These are phyloP conservation scores for Cutaneotrichosporon curvatum DNA, from an alignment of 1,284 basidiomycete genomes.

Conservation along the genomic window DNA sequence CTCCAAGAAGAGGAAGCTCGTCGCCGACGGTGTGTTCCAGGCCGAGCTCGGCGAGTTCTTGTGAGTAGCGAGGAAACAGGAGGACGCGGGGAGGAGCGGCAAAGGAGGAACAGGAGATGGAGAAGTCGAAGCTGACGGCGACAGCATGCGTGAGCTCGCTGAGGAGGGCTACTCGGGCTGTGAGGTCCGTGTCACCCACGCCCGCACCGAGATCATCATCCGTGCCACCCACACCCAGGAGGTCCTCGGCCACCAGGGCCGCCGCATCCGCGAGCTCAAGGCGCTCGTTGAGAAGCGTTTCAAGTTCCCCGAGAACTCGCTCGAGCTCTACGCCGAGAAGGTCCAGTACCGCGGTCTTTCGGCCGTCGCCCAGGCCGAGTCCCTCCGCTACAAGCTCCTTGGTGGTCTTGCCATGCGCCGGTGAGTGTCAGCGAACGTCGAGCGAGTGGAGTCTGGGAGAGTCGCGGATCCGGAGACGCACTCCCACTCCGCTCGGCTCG, in stretches of 20 bases:
- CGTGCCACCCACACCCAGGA: conserved; percentile 99
- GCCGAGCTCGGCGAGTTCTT: conserved; percentile 98
- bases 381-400: conserved; percentile 96
- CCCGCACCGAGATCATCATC: conserved; percentile 99
- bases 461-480: neutral
- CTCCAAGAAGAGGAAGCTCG: conserved; percentile 94
- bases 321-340: conserved; percentile 99
- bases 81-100: neutral
- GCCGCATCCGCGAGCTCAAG: conserved; percentile 98
- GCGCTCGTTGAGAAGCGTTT: conserved; percentile 98
- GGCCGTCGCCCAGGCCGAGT: conserved; percentile 98
- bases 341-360: conserved; percentile 98
- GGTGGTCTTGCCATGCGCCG: conserved; percentile 98
- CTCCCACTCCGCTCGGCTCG: neutral
- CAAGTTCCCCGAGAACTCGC: conserved; percentile 98
- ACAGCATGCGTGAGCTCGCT: conserved; percentile 85
- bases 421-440: conserved; percentile 51
- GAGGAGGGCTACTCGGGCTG: conserved; percentile 99
- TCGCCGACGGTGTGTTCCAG: conserved; percentile 97
- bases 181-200: conserved; percentile 99
- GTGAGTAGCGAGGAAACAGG: conserved; percentile 23
- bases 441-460: neutral
- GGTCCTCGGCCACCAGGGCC: conserved; percentile 98
- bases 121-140: neutral
- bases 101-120: neutral